Conservation (phyloP, 495 filamentous ascomycete species). For the Penicillium macrosclerotiorum region DNA sequence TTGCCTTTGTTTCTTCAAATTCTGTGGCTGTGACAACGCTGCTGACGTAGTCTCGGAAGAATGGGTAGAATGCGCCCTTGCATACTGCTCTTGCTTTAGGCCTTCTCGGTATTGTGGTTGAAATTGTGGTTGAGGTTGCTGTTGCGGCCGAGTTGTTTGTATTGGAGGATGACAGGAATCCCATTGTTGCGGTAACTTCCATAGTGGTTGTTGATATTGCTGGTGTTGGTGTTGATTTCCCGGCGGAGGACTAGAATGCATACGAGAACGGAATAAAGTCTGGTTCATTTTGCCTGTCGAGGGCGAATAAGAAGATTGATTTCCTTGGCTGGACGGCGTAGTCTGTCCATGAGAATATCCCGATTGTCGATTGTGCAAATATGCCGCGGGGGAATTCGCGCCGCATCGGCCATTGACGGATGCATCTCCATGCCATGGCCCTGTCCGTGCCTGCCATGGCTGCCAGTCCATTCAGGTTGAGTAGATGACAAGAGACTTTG, state of each 20-base stretch:
- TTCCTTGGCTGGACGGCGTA: neutral
- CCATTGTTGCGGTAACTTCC: neutral
- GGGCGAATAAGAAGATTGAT: too few species aligned
- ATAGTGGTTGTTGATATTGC: neutral
- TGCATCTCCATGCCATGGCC: neutral
- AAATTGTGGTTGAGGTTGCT: neutral
- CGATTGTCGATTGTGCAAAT: neutral
- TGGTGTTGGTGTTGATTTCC: slow-evolving; percentile 1
- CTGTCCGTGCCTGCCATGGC: neutral
- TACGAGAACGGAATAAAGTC: neutral
- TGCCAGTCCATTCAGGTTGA: neutral
- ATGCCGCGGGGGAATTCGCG: neutral
- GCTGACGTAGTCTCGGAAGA: too few species aligned
- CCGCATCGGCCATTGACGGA: slow-evolving; percentile 9
- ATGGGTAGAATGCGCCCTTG: too few species aligned
- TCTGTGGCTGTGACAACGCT: too few species aligned
- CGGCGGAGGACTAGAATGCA: neutral
- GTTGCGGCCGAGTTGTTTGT: neutral
- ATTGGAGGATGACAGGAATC: neutral
- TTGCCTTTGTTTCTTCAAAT: too few species aligned
- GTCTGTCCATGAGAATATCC: neutral
- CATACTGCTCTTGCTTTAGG: neutral
- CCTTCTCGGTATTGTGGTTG: slow-evolving; percentile 1
- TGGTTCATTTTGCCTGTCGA: too few species aligned
- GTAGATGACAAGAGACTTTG: neutral